Conservation (phyloP, 345 rosid genomes). For the Camelina sativa region DNA sequence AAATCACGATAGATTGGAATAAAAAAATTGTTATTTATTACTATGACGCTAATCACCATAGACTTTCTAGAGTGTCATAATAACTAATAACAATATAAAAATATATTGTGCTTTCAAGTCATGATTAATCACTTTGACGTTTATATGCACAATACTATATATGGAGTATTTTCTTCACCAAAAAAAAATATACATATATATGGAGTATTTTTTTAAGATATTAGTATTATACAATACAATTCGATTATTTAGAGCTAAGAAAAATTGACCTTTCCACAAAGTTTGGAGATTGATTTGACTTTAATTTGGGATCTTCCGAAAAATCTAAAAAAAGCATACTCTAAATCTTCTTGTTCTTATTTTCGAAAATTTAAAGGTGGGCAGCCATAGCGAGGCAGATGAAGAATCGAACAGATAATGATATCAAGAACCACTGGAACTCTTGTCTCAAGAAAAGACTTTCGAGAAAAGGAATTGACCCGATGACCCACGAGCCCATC, state of each 20-base stretch:
- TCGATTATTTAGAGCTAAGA: background rate
- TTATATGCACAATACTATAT: no score
- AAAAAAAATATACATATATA: no score
- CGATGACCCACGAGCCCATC: slow-evolving; percentile 44
- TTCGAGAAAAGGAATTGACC: slow-evolving; percentile 38
- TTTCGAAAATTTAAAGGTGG: slow-evolving; percentile 39
- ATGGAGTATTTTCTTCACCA: no score
- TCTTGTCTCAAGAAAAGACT: slow-evolving; percentile 43
- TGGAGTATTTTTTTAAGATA: no score
- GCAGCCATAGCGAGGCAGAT: slow-evolving; percentile 40
- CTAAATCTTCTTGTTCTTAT: no score
- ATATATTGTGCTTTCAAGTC: background rate
- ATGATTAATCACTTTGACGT: background rate
- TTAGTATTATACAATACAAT: no score
- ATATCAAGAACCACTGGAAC: slow-evolving; percentile 47
- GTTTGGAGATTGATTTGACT: slow-evolving; percentile 9
- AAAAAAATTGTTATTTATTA: no score
- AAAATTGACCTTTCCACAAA: background rate
- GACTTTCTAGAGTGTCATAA: no score
- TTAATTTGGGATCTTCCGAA: background rate
- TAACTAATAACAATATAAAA: no score
- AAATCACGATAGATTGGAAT: no score
- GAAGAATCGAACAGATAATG: slow-evolving; percentile 45
- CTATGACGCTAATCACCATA: no score
- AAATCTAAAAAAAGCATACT: no score